phyloP scores from a whole-genome alignment of 176 grass and related monocot species.

The Bothriochloa decipiens region DNA sequence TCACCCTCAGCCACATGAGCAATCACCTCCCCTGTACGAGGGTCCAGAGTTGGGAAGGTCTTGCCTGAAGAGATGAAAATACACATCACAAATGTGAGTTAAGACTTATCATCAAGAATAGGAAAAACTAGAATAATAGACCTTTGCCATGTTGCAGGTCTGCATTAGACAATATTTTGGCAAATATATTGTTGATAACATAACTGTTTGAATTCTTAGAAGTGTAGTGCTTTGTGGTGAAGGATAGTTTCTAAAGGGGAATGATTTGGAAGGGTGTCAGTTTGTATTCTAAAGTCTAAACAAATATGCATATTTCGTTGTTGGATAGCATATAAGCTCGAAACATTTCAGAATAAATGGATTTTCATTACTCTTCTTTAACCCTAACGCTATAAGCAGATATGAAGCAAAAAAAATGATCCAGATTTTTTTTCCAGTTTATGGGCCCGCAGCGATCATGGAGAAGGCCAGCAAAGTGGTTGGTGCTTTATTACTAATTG shows the following conservation, averaged over 20 bases:
- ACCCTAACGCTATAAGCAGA: not conserved
- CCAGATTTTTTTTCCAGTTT: not conserved
- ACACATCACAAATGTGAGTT: not conserved
- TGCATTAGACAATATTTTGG: not conserved
- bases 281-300: not conserved
- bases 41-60: constrained; percentile 80
- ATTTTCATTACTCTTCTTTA: not conserved
- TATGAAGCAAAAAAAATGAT: not conserved
- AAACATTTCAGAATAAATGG: not conserved
- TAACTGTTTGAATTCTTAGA: not conserved
- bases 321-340: not conserved
- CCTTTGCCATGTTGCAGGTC: not conserved
- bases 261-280: not conserved
- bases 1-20: constrained; percentile 82
- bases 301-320: not conserved
- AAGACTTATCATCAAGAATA: not conserved
- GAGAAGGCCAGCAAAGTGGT: not conserved
- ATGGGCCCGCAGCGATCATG: not conserved
- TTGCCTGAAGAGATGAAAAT: constrained; percentile 51
- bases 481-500: too few relatives aligned
- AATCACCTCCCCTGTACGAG: constrained; percentile 82
- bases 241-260: not conserved
- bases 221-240: not conserved
- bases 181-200: not conserved
- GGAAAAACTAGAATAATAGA: not conserved